Percentiles rank a stretch among this genome's conserved stretches.
phyloP scores from a whole-genome alignment of 2,329 filamentous ascomycete species.

The Penicillium sclerotigenum region DNA sequence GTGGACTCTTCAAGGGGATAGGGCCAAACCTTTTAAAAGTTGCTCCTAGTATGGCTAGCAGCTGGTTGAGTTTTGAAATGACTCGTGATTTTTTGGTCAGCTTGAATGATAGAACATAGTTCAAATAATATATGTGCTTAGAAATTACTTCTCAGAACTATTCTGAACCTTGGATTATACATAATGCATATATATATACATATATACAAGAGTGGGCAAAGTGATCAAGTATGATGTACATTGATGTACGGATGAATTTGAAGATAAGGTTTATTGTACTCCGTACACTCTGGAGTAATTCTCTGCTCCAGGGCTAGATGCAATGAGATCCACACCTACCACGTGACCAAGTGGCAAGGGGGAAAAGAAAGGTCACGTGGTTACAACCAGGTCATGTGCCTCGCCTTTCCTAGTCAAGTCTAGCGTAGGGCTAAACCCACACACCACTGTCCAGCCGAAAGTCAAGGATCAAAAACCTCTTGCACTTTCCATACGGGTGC shows the following conservation, averaged over 20 bases:
- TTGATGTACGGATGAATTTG: too few relatives aligned
- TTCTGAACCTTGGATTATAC: not conserved
- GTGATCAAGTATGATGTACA: too few relatives aligned
- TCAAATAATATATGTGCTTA: conserved; percentile 12
- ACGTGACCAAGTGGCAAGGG: not conserved
- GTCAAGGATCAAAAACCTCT: conserved; percentile 40
- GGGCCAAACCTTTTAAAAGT: conserved; percentile 95
- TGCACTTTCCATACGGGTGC: conserved; percentile 39
- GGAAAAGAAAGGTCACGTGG: not conserved
- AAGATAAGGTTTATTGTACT: not conserved
- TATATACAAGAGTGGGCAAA: not conserved
- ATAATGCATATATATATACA: not conserved
- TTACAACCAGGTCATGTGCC: conserved; percentile 7
- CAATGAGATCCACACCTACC: not conserved
- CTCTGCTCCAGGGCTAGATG: not conserved
- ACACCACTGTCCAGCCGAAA: conserved; percentile 42
- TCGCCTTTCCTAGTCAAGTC: conserved; percentile 18
- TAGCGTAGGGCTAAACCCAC: conserved; percentile 48
- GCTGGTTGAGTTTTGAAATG: conserved; percentile 95
- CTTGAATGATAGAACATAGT: conserved; percentile 40
- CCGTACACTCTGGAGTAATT: not conserved
- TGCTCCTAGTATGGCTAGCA: conserved; percentile 96
- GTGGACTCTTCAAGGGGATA: conserved; percentile 92
- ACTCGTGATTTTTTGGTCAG: conserved; percentile 79
- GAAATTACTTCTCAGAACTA: not conserved